These are phyloP conservation scores for Verbascum thapsus DNA, from an alignment of 257 asterid species.

Conservation along the genomic window DNA sequence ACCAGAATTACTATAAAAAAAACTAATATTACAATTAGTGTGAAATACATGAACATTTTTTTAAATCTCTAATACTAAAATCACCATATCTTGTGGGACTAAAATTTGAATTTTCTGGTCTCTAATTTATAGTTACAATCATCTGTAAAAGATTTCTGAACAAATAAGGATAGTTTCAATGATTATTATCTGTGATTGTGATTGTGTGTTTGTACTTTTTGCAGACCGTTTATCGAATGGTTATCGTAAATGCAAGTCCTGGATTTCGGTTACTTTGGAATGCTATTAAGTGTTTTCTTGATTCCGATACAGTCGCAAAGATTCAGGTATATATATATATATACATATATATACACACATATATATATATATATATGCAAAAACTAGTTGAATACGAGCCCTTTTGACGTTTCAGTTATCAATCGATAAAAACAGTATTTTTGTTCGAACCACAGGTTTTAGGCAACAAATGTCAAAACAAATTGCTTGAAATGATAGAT, in stretches of 20 bases:
- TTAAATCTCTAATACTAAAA: too few species aligned
- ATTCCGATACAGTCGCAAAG: slow-evolving; percentile 53
- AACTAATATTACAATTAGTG: too few species aligned
- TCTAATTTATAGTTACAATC: too few species aligned
- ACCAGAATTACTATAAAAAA: too few species aligned
- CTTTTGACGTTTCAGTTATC: not conserved
- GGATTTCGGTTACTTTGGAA: slow-evolving; percentile 62
- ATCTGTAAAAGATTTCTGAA: too few species aligned
- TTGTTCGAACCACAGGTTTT: slow-evolving; percentile 44
- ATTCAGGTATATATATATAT: slow-evolving; percentile 44
- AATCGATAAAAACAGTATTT: not conserved
- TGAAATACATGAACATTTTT: too few species aligned
- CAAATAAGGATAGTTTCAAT: too few species aligned
- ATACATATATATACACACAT: slow-evolving; percentile 27
- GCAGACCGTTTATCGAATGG: slow-evolving; percentile 56
- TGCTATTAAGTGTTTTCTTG: slow-evolving; percentile 59
- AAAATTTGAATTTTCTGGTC: too few species aligned
- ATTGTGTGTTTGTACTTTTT: too few species aligned
- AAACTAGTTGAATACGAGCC: not conserved
- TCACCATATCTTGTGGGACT: too few species aligned
- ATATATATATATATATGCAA: slow-evolving; percentile 28
- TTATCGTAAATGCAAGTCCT: slow-evolving; percentile 61
- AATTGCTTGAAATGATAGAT: slow-evolving; percentile 56
- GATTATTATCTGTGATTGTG: too few species aligned
- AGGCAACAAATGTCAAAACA: slow-evolving; percentile 48